A percentile compares a stretch with the other conserved stretches of the same genome.
These are phyloP conservation scores for Tremellales sp. DNA, from an alignment of 1,284 basidiomycete genomes.

Conservation along the genomic window DNA sequence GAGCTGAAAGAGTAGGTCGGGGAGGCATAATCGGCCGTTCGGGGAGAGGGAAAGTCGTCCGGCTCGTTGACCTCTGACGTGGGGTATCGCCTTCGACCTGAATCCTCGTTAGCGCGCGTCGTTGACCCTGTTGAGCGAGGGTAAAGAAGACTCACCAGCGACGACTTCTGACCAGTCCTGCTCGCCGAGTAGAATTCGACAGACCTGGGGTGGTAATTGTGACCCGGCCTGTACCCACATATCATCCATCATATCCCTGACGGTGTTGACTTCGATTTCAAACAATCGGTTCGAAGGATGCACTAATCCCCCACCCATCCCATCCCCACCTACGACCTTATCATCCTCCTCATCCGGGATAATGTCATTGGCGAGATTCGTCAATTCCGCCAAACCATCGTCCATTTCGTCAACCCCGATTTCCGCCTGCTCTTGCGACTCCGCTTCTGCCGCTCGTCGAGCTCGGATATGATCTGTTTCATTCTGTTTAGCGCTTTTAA, in stretches of 20 bases:
- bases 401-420: not conserved
- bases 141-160: conserved; percentile 14
- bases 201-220: conserved; percentile 29
- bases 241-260: conserved; percentile 24
- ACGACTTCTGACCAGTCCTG: conserved; percentile 23
- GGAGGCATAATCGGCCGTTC: conserved; percentile 15
- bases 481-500: conserved; percentile 22
- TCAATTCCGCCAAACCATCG: not conserved
- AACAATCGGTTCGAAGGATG: conserved; percentile 20
- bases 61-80: no score
- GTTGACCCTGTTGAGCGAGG: not conserved
- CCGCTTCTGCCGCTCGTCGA: not conserved
- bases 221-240: conserved; percentile 24
- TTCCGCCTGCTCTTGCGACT: not conserved
- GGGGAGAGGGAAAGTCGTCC: conserved; percentile 6
- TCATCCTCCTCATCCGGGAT: conserved; percentile 3
- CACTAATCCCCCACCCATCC: conserved; percentile 18
- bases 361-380: not conserved
- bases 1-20: conserved; percentile 16
- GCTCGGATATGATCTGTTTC: conserved; percentile 1
- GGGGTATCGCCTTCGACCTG: conserved; percentile 1
- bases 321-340: conserved; percentile 22
- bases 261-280: conserved; percentile 33
- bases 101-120: not conserved
- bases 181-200: conserved; percentile 24